phyloP scores from a whole-genome alignment of 2,329 filamentous ascomycete species.

The Bimuria novae-zelandiae region DNA sequence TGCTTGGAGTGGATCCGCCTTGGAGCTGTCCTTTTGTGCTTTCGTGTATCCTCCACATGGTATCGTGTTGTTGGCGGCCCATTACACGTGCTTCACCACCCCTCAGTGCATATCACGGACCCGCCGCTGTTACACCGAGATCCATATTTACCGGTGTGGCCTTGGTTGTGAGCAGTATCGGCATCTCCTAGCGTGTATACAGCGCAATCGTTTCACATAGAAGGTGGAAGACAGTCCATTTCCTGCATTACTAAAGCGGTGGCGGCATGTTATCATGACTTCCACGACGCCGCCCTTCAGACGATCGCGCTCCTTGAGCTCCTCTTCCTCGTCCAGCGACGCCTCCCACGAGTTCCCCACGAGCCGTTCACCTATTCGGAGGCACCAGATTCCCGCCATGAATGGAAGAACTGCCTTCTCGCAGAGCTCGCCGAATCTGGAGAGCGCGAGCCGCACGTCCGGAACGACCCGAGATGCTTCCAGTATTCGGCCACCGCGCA shows the following conservation, averaged over 20 bases:
- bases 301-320: slow-evolving; percentile 13
- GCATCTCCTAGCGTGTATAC: not conserved
- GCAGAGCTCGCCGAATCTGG: slow-evolving; percentile 22
- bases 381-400: not conserved
- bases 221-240: not conserved
- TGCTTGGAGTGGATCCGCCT: slow-evolving; percentile 7
- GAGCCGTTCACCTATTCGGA: not conserved
- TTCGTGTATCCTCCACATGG: not conserved
- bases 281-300: slow-evolving; percentile 16
- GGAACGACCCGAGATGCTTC: slow-evolving; percentile 1
- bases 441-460: slow-evolving; percentile 16
- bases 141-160: not conserved
- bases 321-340: slow-evolving; percentile 5
- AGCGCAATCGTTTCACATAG: not conserved
- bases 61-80: not conserved
- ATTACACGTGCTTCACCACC: not conserved
- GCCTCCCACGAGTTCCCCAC: slow-evolving; percentile 4
- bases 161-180: not conserved
- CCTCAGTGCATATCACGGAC: not conserved
- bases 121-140: slow-evolving; percentile 1
- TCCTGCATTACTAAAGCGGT: slow-evolving; percentile 14
- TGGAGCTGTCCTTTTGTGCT: not conserved
- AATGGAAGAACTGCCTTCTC: slow-evolving; percentile 14
- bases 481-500: slow-evolving; percentile 8
- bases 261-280: slow-evolving; percentile 38